Evolutionary conservation across 2,329 filamentous ascomycete species (phyloP), one percentile per base, ranked within the genome.

Genomic region (Bisporella sp.): DNA sequence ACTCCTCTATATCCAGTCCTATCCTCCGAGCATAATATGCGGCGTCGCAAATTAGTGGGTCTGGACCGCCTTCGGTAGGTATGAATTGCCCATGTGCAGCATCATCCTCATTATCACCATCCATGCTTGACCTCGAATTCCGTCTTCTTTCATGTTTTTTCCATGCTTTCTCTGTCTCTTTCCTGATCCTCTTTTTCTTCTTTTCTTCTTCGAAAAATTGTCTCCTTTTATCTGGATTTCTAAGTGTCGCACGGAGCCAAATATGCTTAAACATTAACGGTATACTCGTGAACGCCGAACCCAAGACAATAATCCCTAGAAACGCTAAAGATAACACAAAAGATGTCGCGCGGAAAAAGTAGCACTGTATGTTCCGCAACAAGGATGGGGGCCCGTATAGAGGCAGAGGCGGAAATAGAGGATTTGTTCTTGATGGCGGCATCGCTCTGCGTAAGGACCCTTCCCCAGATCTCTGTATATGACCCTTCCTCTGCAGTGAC

Each of bases 11-110:
- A 54, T 96, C 89, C 1, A 97, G 76, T 0, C 92, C 92, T 11
- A 96, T 89, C 9, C 91, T 77, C 21, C 88, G 78, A 1, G 92
- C 91, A 64, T 97, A 96, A 64, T 96, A 93, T 3, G 78, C 77
- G 21, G 91, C 80, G 60, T 96, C 87, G 61, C 87, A 89, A 6
- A 87, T 69, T 6, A 96, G 71, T 3, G 80, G 84, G 66, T 96
- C 92, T 5, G 77, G 79, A 0, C 90, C 90, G 12, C 89, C 89
- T 68, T 93, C 89, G 2, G 85, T 81, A 0, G 89, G 87, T 1
- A 81, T 68, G 57, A 80, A 95, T 61, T 62, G 47, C 54, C 66
- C 6, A 47, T 70, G 63, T 56, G 73, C 62, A 66, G 72, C 57
- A 64, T 60, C 69, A 33, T 76, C 74, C 4, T 73, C 66, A 4